Evolutionary conservation across 108 stramenopile species (phyloP).

Genomic region (Fragilaria crotonensis): DNA sequence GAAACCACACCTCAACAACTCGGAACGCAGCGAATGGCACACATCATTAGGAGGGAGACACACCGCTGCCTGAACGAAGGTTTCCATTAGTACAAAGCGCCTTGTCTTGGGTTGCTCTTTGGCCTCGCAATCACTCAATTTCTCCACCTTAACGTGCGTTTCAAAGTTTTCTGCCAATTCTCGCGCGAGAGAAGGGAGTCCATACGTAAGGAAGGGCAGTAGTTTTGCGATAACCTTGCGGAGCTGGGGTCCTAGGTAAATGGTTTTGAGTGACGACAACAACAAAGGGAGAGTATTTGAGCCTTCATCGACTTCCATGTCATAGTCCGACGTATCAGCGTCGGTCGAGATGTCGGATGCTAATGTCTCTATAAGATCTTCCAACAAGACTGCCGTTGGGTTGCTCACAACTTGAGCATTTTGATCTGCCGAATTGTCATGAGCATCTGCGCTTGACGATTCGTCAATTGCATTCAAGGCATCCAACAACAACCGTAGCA

Average conservation of each 20-base stretch:
- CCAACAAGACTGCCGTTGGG: constrained; percentile 56
- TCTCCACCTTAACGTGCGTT: constrained; percentile 46
- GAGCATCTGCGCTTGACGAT: constrained; percentile 1
- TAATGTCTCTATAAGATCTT: constrained; percentile 71
- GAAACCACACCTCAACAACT: constrained; percentile 60
- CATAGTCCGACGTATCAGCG: constrained; percentile 9
- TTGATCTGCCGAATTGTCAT: not conserved
- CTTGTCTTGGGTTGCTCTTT: constrained; percentile 6
- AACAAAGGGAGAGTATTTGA: constrained; percentile 60
- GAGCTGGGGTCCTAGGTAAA: constrained; percentile 55
- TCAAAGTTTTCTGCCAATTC: constrained; percentile 60
- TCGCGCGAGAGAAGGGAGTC: constrained; percentile 48
- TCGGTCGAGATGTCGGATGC: constrained; percentile 65
- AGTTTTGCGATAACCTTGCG: constrained; percentile 79
- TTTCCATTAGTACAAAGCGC: constrained; percentile 44
- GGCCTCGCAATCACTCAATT: constrained; percentile 17
- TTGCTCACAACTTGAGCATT: constrained; percentile 14
- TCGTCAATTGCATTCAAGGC: constrained; percentile 72
- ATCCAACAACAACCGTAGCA: constrained; percentile 67
- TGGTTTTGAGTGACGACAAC: constrained; percentile 56
- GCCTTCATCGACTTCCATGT: constrained; percentile 33
- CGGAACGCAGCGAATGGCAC: constrained; percentile 57
- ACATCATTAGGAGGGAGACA: constrained; percentile 67
- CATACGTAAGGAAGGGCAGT: constrained; percentile 80
- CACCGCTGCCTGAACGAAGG: constrained; percentile 72